Evolutionary conservation across 2,329 filamentous ascomycete species (phyloP).

Genomic region (Hymenoscyphus albidus): DNA sequence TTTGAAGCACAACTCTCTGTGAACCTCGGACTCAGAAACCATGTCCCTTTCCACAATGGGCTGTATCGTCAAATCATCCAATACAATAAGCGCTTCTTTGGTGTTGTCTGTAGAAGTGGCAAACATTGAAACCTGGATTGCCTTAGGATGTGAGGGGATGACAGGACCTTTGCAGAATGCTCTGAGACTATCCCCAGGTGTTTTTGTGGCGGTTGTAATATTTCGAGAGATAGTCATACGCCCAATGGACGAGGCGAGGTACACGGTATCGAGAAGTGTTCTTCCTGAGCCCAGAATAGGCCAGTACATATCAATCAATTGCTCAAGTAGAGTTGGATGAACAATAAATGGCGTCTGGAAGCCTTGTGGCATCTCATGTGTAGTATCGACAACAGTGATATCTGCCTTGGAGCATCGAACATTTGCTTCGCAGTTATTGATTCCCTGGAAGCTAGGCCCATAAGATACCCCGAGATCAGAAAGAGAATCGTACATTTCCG

Average conservation of each 20-base stretch:
- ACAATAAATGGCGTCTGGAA: constrained; percentile 43
- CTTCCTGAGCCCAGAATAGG: constrained; percentile 38
- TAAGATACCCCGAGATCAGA: constrained; percentile 47
- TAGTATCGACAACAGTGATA: constrained; percentile 42
- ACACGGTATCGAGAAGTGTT: constrained; percentile 37
- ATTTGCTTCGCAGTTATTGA: constrained; percentile 44
- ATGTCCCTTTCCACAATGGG: constrained; percentile 40
- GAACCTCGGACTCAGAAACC: constrained; percentile 28
- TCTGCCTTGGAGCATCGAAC: constrained; percentile 33
- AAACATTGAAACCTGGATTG: constrained; percentile 40
- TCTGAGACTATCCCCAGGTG: constrained; percentile 35
- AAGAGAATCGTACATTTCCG: constrained; percentile 45
- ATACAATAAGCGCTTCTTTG: constrained; percentile 37
- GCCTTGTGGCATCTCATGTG: constrained; percentile 41
- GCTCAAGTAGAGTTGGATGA: constrained; percentile 46
- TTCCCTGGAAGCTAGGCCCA: constrained; percentile 49
- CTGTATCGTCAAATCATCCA: constrained; percentile 40
- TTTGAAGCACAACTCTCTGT: constrained; percentile 47
- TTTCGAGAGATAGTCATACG: constrained; percentile 38
- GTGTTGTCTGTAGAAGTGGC: constrained; percentile 31
- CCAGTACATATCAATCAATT: constrained; percentile 42
- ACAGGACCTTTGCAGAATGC: constrained; percentile 40
- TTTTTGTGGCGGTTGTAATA: constrained; percentile 37
- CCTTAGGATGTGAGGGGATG: constrained; percentile 32
- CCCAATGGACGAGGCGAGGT: constrained; percentile 43